These are phyloP conservation scores for Heterobasidion occidentale DNA, from an alignment of 1,284 basidiomycete species.

Conservation along the genomic window DNA sequence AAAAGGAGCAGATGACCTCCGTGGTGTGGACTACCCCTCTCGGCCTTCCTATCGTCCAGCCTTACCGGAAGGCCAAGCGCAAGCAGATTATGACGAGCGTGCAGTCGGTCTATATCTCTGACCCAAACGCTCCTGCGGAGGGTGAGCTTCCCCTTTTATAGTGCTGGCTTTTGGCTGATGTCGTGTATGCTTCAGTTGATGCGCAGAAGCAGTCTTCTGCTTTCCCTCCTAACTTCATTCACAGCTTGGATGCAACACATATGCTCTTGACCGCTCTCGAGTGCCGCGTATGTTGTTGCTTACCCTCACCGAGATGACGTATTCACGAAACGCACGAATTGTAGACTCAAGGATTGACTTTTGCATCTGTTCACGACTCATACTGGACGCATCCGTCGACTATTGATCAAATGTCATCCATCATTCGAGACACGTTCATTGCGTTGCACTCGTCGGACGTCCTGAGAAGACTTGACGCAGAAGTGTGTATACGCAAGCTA, in stretches of 20 bases:
- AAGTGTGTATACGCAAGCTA: conserved; percentile 33
- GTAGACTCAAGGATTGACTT: conserved; percentile 67
- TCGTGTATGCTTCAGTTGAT: conserved; percentile 48
- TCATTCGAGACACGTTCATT: conserved; percentile 93
- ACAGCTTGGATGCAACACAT: conserved; percentile 96
- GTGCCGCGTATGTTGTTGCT: conserved; percentile 52
- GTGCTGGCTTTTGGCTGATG: not conserved
- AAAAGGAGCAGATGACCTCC: conserved; percentile 90
- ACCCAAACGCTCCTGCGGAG: conserved; percentile 75
- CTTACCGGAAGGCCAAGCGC: conserved; percentile 81
- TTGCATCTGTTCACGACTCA: conserved; percentile 97
- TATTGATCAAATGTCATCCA: conserved; percentile 85
- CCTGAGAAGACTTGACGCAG: conserved; percentile 49
- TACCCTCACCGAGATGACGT: not conserved
- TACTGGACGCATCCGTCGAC: conserved; percentile 96
- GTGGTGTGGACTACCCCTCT: conserved; percentile 97
- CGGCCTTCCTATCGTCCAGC: conserved; percentile 93
- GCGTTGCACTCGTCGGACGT: conserved; percentile 87
- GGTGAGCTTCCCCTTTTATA: conserved; percentile 28
- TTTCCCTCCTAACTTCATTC: conserved; percentile 99
- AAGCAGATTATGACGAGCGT: conserved; percentile 83
- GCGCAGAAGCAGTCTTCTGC: conserved; percentile 87
- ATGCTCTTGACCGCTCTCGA: conserved; percentile 98
- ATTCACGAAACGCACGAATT: conserved; percentile 6
- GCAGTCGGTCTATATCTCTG: conserved; percentile 91